Percentiles rank a stretch among this genome's conserved stretches.
Evolutionary conservation across 1,284 basidiomycete species (phyloP).

Genomic region (Apiotrichum gracile): DNA sequence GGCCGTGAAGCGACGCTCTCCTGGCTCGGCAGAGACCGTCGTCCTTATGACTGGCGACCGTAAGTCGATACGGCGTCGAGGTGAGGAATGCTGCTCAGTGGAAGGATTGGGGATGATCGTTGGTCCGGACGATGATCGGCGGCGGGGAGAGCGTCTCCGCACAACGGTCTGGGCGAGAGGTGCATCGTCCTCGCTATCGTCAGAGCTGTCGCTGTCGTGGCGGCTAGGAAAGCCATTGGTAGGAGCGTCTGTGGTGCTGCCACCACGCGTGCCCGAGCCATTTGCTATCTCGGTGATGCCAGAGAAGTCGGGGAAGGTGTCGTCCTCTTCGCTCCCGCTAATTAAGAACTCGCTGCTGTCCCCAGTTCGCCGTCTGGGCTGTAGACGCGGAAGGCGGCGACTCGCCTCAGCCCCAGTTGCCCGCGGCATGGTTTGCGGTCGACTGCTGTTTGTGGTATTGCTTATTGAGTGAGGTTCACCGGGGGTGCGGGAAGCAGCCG

Average conservation of each 20-base stretch:
- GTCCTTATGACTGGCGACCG: not conserved
- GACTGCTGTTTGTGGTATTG: no score
- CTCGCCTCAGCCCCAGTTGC: constrained; percentile 1
- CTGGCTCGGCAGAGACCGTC: not conserved
- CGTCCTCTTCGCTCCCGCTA: not conserved
- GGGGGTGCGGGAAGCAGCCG: not conserved
- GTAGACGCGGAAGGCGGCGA: constrained; percentile 8
- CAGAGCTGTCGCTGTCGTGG: no score
- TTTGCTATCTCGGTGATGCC: no score
- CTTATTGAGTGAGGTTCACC: not conserved
- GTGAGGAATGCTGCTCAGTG: not conserved
- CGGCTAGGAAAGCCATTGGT: no score
- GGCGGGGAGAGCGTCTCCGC: no score
- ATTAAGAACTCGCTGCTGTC: not conserved
- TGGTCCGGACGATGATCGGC: no score
- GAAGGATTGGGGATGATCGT: no score
- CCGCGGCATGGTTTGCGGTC: not conserved
- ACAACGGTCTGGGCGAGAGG: no score
- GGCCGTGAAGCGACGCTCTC: constrained; percentile 20
- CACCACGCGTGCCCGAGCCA: no score
- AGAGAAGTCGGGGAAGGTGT: not conserved
- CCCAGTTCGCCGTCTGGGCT: not conserved
- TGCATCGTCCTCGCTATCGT: no score
- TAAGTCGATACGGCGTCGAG: not conserved
- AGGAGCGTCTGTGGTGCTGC: no score